phyloP scores from a whole-genome alignment of 257 asterid genomes.

The Solanum chaucha region DNA sequence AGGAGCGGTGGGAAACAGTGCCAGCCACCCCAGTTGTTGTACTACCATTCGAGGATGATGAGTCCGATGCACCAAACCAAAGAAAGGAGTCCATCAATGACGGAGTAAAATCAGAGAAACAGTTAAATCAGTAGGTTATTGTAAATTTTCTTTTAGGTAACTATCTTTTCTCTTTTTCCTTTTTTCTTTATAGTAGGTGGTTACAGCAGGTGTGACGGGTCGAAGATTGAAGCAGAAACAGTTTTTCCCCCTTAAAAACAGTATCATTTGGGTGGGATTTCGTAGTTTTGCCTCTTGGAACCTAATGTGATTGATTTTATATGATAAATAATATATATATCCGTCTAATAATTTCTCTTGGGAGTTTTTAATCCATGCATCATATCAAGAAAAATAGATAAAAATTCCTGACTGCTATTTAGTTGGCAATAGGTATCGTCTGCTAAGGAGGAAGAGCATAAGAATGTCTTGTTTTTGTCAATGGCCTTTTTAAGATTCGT shows the following conservation, averaged over 20 bases:
- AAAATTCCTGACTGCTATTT: neutral
- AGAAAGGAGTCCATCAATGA: neutral
- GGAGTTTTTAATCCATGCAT: neutral
- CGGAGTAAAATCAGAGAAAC: conserved; percentile 8
- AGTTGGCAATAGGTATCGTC: neutral
- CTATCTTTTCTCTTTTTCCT: neutral
- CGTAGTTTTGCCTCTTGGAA: neutral
- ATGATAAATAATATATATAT: neutral
- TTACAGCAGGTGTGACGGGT: neutral
- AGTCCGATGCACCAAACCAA: conserved; percentile 12
- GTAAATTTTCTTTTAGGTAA: neutral
- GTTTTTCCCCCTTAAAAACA: neutral
- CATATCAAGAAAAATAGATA: neutral
- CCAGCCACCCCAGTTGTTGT: conserved; percentile 94
- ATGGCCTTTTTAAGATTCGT: neutral
- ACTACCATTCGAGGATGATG: conserved; percentile 49
- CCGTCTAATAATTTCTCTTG: neutral
- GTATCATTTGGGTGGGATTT: neutral
- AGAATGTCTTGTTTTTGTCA: neutral
- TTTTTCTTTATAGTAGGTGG: neutral
- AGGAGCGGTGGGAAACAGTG: conserved; percentile 82
- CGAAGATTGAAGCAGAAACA: neutral
- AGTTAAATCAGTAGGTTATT: neutral
- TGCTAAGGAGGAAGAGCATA: neutral
- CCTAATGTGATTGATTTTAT: neutral